These are phyloP conservation scores for Irpex sp. DNA, from an alignment of 1,284 basidiomycete genomes.

Conservation along the genomic window DNA sequence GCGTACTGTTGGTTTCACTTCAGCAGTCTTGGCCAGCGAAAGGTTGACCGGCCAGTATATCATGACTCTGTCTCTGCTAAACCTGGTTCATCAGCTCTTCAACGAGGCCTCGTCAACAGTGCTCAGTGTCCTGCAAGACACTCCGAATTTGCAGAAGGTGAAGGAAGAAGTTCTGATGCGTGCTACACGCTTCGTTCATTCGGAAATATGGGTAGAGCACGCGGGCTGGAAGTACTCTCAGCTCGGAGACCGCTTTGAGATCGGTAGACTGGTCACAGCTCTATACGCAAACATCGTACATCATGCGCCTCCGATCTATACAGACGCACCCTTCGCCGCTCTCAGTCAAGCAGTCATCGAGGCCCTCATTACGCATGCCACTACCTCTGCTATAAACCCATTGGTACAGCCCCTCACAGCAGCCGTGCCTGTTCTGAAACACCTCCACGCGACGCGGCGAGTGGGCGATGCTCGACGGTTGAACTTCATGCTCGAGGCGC, in stretches of 20 bases:
- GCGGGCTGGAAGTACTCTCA: slow-evolving; percentile 79
- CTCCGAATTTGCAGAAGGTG: slow-evolving; percentile 57
- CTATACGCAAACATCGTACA: slow-evolving; percentile 68
- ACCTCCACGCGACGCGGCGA: slow-evolving; percentile 59
- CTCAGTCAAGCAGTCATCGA: slow-evolving; percentile 64
- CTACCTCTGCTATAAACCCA: slow-evolving; percentile 73
- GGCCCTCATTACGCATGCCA: slow-evolving; percentile 64
- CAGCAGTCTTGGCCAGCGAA: slow-evolving; percentile 69
- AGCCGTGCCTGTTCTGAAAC: slow-evolving; percentile 54
- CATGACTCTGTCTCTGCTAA: slow-evolving; percentile 75
- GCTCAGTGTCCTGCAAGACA: slow-evolving; percentile 48
- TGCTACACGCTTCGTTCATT: slow-evolving; percentile 73
- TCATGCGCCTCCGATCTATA: slow-evolving; percentile 52
- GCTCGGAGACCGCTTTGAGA: slow-evolving; percentile 77
- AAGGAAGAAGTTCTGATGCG: slow-evolving; percentile 83
- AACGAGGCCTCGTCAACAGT: slow-evolving; percentile 66
- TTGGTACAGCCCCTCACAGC: slow-evolving; percentile 65
- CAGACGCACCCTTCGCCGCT: slow-evolving; percentile 50
- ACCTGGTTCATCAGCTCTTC: slow-evolving; percentile 75
- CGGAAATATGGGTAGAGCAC: slow-evolving; percentile 85
- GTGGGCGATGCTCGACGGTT: slow-evolving; percentile 66
- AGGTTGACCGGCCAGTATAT: slow-evolving; percentile 72
- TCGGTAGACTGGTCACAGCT: slow-evolving; percentile 62
- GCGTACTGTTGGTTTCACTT: slow-evolving; percentile 48
- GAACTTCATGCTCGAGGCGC: slow-evolving; percentile 65